Evolutionary conservation across 2,329 filamentous ascomycete genomes (phyloP).

Genomic region (Diaporthe citriasiana): DNA sequence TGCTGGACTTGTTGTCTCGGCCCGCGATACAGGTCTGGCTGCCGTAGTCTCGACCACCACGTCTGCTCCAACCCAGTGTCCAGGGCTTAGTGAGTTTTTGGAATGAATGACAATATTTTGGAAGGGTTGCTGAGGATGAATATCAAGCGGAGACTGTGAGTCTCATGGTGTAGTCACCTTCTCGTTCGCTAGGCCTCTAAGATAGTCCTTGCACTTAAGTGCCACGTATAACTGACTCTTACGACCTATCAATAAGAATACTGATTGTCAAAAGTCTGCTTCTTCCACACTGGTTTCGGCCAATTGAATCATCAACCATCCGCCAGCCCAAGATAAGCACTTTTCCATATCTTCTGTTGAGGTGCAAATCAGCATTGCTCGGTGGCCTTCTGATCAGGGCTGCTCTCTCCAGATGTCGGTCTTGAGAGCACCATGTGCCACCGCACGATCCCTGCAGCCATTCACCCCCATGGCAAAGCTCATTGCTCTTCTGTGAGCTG

Average conservation of each 20-base stretch:
- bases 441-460: background rate
- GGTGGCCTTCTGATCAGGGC: background rate
- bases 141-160: background rate
- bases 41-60: too few species aligned
- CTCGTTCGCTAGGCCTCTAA: background rate
- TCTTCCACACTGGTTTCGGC: background rate
- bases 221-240: background rate
- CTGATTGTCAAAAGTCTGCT: background rate
- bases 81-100: background rate
- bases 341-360: background rate
- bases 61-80: background rate
- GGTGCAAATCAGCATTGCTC: background rate
- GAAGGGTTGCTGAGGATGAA: background rate
- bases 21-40: too few species aligned
- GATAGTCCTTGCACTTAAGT: background rate
- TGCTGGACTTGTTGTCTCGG: constrained; percentile 21
- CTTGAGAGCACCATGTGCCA: background rate
- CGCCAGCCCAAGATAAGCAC: background rate
- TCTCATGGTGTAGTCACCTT: background rate
- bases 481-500: background rate
- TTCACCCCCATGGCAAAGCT: background rate
- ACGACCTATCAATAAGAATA: too few species aligned
- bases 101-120: background rate
- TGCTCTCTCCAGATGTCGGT: background rate
- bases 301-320: background rate